A percentile compares a stretch with the other conserved stretches of the same genome.
These are phyloP conservation scores for Garcileccinum viscosum DNA, from an alignment of 1,284 basidiomycete species.

Conservation along the genomic window DNA sequence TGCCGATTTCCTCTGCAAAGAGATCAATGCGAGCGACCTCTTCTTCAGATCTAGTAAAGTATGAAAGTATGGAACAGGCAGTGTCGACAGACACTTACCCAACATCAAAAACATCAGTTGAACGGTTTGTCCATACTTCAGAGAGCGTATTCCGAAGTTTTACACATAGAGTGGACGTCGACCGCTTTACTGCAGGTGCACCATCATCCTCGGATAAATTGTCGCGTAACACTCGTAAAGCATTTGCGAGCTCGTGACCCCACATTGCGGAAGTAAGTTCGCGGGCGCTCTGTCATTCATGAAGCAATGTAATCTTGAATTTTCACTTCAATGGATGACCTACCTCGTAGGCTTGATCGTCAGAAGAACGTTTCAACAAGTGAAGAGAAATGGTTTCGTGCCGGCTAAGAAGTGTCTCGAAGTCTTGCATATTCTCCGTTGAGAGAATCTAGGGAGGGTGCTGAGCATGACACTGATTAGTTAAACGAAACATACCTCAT, in stretches of 20 bases:
- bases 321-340: constrained; percentile 22
- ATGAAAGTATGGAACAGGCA: constrained; percentile 11
- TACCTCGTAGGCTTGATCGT: constrained; percentile 82
- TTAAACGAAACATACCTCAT: constrained; percentile 58
- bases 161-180: constrained; percentile 53
- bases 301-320: constrained; percentile 6
- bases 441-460: constrained; percentile 59
- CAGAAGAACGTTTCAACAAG: constrained; percentile 68
- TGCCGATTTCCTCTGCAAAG: constrained; percentile 77
- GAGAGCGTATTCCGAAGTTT: constrained; percentile 66
- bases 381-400: constrained; percentile 71
- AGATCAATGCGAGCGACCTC: constrained; percentile 70
- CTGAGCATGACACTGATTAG: neutral
- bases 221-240: constrained; percentile 60
- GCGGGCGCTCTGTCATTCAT: constrained; percentile 51
- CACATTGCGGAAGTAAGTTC: constrained; percentile 76
- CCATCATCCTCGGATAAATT: constrained; percentile 44
- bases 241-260: constrained; percentile 74
- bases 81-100: constrained; percentile 54
- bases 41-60: constrained; percentile 60
- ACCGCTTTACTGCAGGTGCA: constrained; percentile 33
- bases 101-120: constrained; percentile 75
- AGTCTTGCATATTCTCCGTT: constrained; percentile 52
- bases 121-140: constrained; percentile 70
- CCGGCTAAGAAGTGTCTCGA: constrained; percentile 63